Evolutionary conservation across 768 basidiomycete genomes (phyloP).

Genomic region (Tricholoma terreum): DNA sequence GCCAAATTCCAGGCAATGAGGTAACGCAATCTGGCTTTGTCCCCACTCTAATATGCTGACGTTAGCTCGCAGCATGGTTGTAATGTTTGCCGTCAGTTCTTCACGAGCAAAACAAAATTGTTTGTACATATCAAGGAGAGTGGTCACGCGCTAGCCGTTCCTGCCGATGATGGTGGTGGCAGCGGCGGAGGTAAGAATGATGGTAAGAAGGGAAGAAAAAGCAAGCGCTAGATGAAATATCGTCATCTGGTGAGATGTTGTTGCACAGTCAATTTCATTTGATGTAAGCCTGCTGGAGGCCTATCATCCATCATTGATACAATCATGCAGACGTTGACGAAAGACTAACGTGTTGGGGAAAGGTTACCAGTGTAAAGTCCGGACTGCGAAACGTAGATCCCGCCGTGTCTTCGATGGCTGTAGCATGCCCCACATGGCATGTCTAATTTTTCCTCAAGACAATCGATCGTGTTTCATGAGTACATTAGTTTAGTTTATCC

Average conservation of each 20-base stretch:
- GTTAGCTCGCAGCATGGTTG: constrained; percentile 44
- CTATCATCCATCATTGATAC: background rate
- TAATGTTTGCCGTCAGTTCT: constrained; percentile 63
- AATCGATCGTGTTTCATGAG: no score
- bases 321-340: background rate
- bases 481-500: no score
- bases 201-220: constrained; percentile 39
- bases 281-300: background rate
- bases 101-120: constrained; percentile 68
- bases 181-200: constrained; percentile 3
- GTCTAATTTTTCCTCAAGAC: no score
- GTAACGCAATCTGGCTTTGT: background rate
- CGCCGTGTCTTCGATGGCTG: no score
- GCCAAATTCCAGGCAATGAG: constrained; percentile 24
- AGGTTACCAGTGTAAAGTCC: no score
- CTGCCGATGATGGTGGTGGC: constrained; percentile 25
- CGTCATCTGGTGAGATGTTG: no score
- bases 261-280: background rate
- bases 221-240: constrained; percentile 28
- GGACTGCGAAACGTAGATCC: no score
- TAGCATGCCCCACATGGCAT: no score
- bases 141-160: constrained; percentile 61
- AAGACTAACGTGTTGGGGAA: no score
- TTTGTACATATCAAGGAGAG: constrained; percentile 70
- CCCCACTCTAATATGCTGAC: background rate